A percentile compares a stretch with the other conserved stretches of the same genome.
Evolutionary conservation across 1,139 yeast species (phyloP).

Genomic region (Yamadazyma mexicana): DNA sequence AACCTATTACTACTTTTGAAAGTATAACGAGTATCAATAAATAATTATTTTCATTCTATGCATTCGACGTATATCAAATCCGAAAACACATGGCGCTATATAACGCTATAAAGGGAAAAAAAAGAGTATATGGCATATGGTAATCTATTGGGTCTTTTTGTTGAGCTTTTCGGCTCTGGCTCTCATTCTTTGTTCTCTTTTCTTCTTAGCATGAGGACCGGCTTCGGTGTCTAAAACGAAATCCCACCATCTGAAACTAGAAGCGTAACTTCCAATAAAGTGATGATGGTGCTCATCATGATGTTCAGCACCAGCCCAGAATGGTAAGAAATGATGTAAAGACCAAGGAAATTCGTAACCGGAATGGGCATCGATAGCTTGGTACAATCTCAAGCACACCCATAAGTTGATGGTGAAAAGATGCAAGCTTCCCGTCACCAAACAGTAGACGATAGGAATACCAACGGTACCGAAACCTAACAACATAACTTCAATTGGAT

Average conservation of each 20-base stretch:
- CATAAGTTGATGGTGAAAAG: conserved; percentile 45
- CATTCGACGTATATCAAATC: no score
- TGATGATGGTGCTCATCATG: conserved; percentile 96
- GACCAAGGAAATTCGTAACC: conserved; percentile 98
- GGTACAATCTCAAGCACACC: conserved; percentile 60
- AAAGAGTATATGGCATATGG: no score
- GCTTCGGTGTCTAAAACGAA: conserved; percentile 43
- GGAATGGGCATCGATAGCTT: conserved; percentile 95
- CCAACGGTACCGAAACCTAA: conserved; percentile 51
- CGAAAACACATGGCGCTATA: neutral
- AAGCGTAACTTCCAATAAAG: conserved; percentile 57
- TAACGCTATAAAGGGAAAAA: no score
- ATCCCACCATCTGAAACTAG: conserved; percentile 52
- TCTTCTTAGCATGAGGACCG: conserved; percentile 42
- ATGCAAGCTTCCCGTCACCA: conserved; percentile 38
- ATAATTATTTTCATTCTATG: no score
- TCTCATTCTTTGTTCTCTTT: conserved; percentile 37
- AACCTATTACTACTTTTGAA: no score
- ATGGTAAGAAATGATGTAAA: conserved; percentile 81
- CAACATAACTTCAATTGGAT: conserved; percentile 46
- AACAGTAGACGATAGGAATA: conserved; percentile 44
- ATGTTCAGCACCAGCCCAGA: conserved; percentile 99
- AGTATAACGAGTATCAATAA: no score
- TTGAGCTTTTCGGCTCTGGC: conserved; percentile 28
- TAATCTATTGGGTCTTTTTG: conserved; percentile 12